Percentiles rank a stretch among this genome's conserved stretches.
phyloP scores from a whole-genome alignment of 2,329 filamentous ascomycete genomes.

The Colletotrichum tofieldiae region DNA sequence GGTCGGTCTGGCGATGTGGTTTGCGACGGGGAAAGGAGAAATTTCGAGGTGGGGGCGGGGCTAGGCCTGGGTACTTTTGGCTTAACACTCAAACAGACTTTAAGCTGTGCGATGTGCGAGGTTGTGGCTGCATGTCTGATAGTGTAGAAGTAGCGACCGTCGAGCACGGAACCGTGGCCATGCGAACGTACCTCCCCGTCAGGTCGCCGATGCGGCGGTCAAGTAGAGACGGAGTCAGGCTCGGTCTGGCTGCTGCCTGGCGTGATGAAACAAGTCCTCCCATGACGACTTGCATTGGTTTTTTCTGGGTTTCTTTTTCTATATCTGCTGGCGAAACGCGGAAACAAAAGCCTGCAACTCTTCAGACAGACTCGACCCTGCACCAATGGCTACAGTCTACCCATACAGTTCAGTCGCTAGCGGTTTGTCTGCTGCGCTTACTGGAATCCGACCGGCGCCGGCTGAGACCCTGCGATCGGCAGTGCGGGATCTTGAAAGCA shows the following conservation, averaged over 20 bases:
- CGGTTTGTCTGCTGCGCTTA: not conserved
- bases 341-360: not conserved
- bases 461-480: not conserved
- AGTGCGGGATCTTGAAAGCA: not conserved
- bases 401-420: not conserved
- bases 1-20: not conserved
- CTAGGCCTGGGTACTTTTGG: not conserved
- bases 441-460: not conserved
- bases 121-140: fast-evolving
- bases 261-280: not conserved
- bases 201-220: not conserved
- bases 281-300: not conserved
- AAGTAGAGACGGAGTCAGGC: not conserved
- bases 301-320: too few relatives aligned
- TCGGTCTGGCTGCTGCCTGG: not conserved
- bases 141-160: not conserved
- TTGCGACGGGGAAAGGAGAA: conserved; percentile 31
- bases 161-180: not conserved
- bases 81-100: not conserved
- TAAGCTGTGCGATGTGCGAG: fast-evolving
- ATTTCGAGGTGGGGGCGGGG: conserved; percentile 42
- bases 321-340: not conserved
- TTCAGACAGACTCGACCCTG: too few relatives aligned
- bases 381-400: not conserved
- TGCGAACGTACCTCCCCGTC: not conserved